These are phyloP conservation scores for Aspergillus carlsbadensis DNA, from an alignment of 495 filamentous ascomycete species.

Conservation along the genomic window DNA sequence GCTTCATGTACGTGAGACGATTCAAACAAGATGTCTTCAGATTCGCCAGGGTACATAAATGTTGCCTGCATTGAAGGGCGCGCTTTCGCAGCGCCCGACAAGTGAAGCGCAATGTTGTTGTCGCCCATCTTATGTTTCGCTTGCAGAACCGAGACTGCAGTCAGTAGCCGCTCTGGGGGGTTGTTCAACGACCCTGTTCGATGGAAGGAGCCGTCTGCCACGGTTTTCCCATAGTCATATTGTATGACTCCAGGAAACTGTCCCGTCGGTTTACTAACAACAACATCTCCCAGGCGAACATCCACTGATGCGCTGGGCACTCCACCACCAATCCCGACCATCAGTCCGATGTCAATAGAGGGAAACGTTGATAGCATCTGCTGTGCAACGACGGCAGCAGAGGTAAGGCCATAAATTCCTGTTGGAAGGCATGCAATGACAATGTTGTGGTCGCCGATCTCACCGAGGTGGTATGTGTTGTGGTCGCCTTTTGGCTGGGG, in stretches of 20 bases:
- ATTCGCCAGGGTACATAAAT: not conserved
- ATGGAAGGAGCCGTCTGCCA: not conserved
- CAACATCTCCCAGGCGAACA: constrained; percentile 38
- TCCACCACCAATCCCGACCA: constrained; percentile 39
- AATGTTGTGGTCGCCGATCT: constrained; percentile 30
- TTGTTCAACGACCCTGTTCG: not conserved
- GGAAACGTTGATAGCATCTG: constrained; percentile 28
- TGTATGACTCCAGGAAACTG: constrained; percentile 30
- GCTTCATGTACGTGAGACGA: not conserved
- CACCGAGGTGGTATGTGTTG: constrained; percentile 36
- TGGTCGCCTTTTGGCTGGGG: constrained; percentile 14
- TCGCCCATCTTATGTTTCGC: not conserved
- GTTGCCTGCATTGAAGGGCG: not conserved
- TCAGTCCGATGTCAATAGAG: constrained; percentile 23
- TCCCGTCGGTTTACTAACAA: constrained; percentile 27
- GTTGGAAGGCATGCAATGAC: constrained; percentile 32
- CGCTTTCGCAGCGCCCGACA: not conserved
- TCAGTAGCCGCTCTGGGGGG: not conserved
- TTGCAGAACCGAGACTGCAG: not conserved
- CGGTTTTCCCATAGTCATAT: constrained; percentile 22
- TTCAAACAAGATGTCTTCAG: not conserved
- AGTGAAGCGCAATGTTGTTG: not conserved
- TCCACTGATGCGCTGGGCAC: constrained; percentile 24
- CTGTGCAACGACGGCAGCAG: constrained; percentile 24
- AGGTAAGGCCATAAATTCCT: constrained; percentile 25